Percentiles rank a stretch among this genome's conserved stretches.
Conservation (phyloP, 371 early-diverging fungal species). For the Mortierella sp. region DNA sequence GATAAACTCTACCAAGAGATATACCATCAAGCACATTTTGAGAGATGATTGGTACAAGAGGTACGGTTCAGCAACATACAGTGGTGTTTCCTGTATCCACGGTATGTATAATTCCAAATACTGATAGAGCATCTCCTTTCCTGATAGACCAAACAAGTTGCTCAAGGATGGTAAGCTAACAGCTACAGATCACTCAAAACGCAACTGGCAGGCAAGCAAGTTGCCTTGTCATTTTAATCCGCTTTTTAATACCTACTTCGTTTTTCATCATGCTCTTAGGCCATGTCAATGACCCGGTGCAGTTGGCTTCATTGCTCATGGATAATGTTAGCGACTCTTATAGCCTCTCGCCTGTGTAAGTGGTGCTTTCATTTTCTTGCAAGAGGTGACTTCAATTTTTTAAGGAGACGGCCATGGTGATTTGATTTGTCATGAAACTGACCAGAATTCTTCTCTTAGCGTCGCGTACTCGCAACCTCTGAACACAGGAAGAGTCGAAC, state of each 20-base stretch:
- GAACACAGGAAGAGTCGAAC: slow-evolving; percentile 33
- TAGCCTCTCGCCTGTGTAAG: slow-evolving; percentile 38
- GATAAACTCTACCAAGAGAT: slow-evolving; percentile 39
- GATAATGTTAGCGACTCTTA: slow-evolving; percentile 47
- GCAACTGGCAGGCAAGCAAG: too few species aligned
- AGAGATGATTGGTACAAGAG: slow-evolving; percentile 50
- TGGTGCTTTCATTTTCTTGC: neutral
- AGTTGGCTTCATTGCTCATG: slow-evolving; percentile 62
- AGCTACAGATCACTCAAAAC: too few species aligned
- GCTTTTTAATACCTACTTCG: neutral
- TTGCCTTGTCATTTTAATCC: neutral
- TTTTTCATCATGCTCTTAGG: slow-evolving; percentile 19
- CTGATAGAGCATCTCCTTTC: too few species aligned
- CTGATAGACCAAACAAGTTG: slow-evolving; percentile 32
- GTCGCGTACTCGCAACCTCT: slow-evolving; percentile 53
- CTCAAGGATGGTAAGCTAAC: slow-evolving; percentile 26
- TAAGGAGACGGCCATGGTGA: neutral
- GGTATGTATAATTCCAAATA: too few species aligned
- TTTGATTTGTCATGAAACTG: neutral
- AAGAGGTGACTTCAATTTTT: too few species aligned
- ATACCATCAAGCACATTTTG: slow-evolving; percentile 32
- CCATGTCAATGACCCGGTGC: slow-evolving; percentile 62
- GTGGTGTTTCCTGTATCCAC: too few species aligned
- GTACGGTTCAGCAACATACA: neutral
- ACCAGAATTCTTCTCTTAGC: slow-evolving; percentile 5